Percentiles rank a stretch among this genome's conserved stretches.
These are phyloP conservation scores for Saccharomyces pastorianus DNA, from an alignment of 1,139 yeast species.

Conservation along the genomic window DNA sequence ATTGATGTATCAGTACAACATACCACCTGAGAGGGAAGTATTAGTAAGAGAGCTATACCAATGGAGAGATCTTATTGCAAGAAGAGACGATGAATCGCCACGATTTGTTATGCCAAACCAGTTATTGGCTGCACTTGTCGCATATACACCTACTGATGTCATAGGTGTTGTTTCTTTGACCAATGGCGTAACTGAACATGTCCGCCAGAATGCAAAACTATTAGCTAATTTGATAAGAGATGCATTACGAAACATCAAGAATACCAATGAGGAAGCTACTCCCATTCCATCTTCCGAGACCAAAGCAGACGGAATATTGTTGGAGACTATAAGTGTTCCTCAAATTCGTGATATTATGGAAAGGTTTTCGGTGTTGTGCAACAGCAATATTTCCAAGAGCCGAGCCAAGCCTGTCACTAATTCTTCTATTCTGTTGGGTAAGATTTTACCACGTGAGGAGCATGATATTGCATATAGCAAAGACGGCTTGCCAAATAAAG, in stretches of 20 bases:
- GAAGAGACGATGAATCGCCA: slow-evolving; percentile 74
- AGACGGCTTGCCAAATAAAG: background rate
- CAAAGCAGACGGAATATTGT: background rate
- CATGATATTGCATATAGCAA: background rate
- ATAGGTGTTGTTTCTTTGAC: slow-evolving; percentile 49
- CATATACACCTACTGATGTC: slow-evolving; percentile 48
- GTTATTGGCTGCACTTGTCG: slow-evolving; percentile 54
- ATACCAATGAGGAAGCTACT: slow-evolving; percentile 8
- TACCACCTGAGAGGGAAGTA: slow-evolving; percentile 48
- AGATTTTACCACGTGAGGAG: background rate
- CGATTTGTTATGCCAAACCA: slow-evolving; percentile 81
- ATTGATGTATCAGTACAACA: slow-evolving; percentile 57
- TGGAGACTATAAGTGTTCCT: background rate
- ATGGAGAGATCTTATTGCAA: slow-evolving; percentile 80
- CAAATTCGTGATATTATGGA: background rate
- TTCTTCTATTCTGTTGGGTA: background rate
- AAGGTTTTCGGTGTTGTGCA: background rate
- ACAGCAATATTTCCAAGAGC: background rate
- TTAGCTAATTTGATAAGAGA: slow-evolving; percentile 46
- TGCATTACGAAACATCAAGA: slow-evolving; percentile 17
- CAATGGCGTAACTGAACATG: slow-evolving; percentile 46
- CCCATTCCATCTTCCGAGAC: background rate
- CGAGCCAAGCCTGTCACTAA: background rate
- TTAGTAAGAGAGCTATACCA: slow-evolving; percentile 55
- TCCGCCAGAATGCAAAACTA: slow-evolving; percentile 48